Evolutionary conservation across 2,329 filamentous ascomycete genomes (phyloP).

Genomic region (Colletotrichum liriopes): DNA sequence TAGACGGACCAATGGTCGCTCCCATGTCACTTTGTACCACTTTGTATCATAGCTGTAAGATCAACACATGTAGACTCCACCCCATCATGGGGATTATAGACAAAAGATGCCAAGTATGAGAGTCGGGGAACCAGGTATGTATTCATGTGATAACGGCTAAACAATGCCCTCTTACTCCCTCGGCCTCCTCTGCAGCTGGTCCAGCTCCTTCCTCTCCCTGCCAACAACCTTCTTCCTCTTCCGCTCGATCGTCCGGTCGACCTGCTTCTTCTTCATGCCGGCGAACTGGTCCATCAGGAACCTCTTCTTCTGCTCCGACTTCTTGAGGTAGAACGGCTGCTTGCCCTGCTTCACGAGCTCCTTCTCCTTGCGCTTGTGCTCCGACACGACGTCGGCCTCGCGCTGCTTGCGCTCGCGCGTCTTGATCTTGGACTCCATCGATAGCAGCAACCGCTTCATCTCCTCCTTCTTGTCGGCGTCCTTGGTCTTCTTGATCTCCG

Average conservation of each 20-base stretch:
- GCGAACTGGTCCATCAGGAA: constrained; percentile 85
- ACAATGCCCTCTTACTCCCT: constrained; percentile 1
- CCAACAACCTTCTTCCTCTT: constrained; percentile 89
- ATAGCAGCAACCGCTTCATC: constrained; percentile 81
- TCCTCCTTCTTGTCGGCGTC: constrained; percentile 76
- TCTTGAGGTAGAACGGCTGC: constrained; percentile 94
- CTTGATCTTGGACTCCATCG: constrained; percentile 85
- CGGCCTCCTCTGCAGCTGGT: constrained; percentile 52
- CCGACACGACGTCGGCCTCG: constrained; percentile 77
- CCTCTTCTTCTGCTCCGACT: constrained; percentile 90
- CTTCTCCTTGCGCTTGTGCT: constrained; percentile 88
- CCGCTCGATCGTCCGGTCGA: constrained; percentile 87
- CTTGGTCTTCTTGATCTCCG: constrained; percentile 76
- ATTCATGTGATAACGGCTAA: background rate
- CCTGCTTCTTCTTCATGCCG: constrained; percentile 87
- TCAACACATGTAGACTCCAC: constrained; percentile 16
- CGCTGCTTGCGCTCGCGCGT: constrained; percentile 79
- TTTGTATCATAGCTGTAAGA: constrained; percentile 39
- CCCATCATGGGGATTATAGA: constrained; percentile 15
- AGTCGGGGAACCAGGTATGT: background rate
- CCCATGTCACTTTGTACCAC: constrained; percentile 24
- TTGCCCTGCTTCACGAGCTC: constrained; percentile 90
- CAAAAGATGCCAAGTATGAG: background rate
- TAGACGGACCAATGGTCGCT: background rate
- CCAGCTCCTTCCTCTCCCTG: constrained; percentile 86